Percentiles rank a stretch among this genome's conserved stretches.
Conservation (phyloP, 2,329 filamentous ascomycete genomes). For the Xylariaceae sp. region DNA sequence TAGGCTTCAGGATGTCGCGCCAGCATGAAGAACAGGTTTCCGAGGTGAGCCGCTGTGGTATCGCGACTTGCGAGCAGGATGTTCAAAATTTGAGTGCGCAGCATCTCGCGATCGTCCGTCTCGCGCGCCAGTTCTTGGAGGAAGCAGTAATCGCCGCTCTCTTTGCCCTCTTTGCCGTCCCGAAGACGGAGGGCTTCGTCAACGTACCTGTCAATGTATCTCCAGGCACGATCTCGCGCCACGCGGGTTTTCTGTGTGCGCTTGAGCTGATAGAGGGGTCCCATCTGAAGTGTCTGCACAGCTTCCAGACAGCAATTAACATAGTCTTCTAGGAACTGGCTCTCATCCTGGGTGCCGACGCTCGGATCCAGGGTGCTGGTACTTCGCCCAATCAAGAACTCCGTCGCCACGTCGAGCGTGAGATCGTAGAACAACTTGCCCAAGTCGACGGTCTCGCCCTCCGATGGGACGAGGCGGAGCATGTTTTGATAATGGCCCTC, state of each 20-base stretch:
- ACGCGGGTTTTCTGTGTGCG: not conserved
- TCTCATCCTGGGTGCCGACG: not conserved
- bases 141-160: constrained; percentile 3
- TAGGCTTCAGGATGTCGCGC: constrained; percentile 1
- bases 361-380: not conserved
- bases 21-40: not conserved
- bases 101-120: not conserved
- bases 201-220: constrained; percentile 1
- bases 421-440: constrained; percentile 3
- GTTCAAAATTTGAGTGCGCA: constrained; percentile 9
- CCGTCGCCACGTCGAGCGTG: constrained; percentile 3
- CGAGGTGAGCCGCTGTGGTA: constrained; percentile 6
- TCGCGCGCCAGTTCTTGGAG: constrained; percentile 4
- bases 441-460: constrained; percentile 2
- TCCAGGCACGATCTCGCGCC: not conserved
- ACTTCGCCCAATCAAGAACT: constrained; percentile 1
- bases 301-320: not conserved
- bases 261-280: constrained; percentile 2
- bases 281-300: not conserved
- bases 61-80: constrained; percentile 13
- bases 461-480: not conserved
- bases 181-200: not conserved
- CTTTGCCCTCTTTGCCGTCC: not conserved
- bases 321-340: not conserved
- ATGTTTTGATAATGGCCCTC: not conserved